Evolutionary conservation across 306 rosid species (phyloP).

Genomic region (Coriaria nepalensis): DNA sequence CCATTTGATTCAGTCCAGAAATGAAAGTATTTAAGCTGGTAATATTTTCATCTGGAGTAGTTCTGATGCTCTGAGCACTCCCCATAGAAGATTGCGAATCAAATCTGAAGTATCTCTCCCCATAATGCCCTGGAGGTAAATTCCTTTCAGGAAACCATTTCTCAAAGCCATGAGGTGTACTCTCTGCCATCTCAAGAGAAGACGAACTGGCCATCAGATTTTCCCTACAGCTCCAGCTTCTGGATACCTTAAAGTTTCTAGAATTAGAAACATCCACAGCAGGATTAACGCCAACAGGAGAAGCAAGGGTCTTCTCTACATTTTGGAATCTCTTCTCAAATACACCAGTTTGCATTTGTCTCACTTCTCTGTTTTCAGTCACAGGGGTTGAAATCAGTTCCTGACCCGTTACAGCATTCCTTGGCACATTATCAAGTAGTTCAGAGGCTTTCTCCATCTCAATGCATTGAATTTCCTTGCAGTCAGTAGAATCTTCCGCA

Average conservation of each 20-base stretch:
- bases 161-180: constrained; percentile 57
- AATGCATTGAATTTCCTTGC: constrained; percentile 73
- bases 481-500: constrained; percentile 39
- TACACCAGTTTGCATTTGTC: no score
- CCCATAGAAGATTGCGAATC: constrained; percentile 63
- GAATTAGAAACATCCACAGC: constrained; percentile 24
- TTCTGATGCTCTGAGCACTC: constrained; percentile 34
- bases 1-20: constrained; percentile 71
- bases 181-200: constrained; percentile 39
- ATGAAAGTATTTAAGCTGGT: constrained; percentile 72
- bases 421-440: no score
- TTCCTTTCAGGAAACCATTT: constrained; percentile 40
- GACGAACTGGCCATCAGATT: constrained; percentile 29
- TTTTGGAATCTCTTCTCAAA: constrained; percentile 21
- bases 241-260: constrained; percentile 32
- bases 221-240: constrained; percentile 73
- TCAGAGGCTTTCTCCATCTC: no score
- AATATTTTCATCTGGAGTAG: constrained; percentile 46
- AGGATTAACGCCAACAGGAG: constrained; percentile 27
- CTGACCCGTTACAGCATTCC: no score
- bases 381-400: no score
- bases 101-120: constrained; percentile 41
- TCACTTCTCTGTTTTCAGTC: no score
- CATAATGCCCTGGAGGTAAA: constrained; percentile 31
- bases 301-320: constrained; percentile 23